These are phyloP conservation scores for Boletales sp. DNA, from an alignment of 768 basidiomycete genomes.

Conservation along the genomic window DNA sequence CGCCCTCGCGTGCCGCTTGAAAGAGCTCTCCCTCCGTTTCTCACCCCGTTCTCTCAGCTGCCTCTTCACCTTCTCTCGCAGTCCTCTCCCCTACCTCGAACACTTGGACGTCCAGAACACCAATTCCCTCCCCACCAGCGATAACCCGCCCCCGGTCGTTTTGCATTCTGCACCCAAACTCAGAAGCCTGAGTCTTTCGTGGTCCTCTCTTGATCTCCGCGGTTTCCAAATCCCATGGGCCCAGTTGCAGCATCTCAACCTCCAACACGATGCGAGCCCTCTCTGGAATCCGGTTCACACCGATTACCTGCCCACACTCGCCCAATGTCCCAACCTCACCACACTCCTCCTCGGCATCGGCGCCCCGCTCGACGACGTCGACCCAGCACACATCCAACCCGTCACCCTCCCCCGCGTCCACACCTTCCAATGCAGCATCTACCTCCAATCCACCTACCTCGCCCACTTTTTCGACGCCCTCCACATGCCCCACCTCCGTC, in stretches of 20 bases:
- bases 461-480: slow-evolving; percentile 23
- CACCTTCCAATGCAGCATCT: slow-evolving; percentile 24
- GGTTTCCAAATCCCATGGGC: slow-evolving; percentile 27
- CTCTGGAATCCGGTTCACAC: slow-evolving; percentile 29
- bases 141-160: slow-evolving; percentile 22
- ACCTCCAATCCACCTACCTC: slow-evolving; percentile 26
- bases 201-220: slow-evolving; percentile 25
- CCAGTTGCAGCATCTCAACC: slow-evolving; percentile 26
- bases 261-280: slow-evolving; percentile 26
- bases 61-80: slow-evolving; percentile 28
- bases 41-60: slow-evolving; percentile 22
- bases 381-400: slow-evolving; percentile 11
- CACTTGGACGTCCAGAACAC: slow-evolving; percentile 26
- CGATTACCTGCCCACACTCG: slow-evolving; percentile 24
- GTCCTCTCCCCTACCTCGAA: slow-evolving; percentile 18
- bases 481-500: slow-evolving; percentile 21
- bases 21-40: slow-evolving; percentile 18
- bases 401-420: slow-evolving; percentile 27
- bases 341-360: slow-evolving; percentile 28
- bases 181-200: slow-evolving; percentile 25
- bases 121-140: slow-evolving; percentile 21
- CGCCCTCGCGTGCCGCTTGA: slow-evolving; percentile 19
- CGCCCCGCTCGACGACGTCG: slow-evolving; percentile 10
- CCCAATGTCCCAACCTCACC: slow-evolving; percentile 24
- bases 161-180: slow-evolving; percentile 26